Conservation (phyloP, 139 green algal species). For the Desmodesmus armatus region DNA sequence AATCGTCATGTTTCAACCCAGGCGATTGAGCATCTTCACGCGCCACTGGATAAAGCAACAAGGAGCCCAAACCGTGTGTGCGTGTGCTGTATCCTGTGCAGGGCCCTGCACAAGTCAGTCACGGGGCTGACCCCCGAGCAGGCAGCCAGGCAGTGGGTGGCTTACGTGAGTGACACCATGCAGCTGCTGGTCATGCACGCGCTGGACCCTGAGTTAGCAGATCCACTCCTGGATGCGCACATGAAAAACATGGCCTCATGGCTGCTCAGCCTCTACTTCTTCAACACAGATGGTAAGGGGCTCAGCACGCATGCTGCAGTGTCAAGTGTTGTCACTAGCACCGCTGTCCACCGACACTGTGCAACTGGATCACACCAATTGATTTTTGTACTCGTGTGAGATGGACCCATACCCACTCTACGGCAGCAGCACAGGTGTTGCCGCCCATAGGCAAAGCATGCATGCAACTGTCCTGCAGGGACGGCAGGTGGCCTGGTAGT, state of each 20-base stretch:
- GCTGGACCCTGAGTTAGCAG: not conserved
- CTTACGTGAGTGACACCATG: slow-evolving; percentile 1
- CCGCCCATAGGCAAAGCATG: too few relatives aligned
- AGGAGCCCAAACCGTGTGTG: not conserved
- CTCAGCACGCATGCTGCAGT: too few relatives aligned
- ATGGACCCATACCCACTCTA: too few relatives aligned
- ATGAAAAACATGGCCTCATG: not conserved
- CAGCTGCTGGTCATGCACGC: slow-evolving; percentile 24
- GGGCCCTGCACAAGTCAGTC: not conserved
- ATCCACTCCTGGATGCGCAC: not conserved
- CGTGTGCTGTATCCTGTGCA: not conserved
- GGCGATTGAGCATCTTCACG: not conserved
- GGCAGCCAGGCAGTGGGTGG: slow-evolving; percentile 17
- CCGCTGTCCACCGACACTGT: too few relatives aligned
- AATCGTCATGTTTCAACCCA: too few relatives aligned
- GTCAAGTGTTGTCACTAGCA: too few relatives aligned
- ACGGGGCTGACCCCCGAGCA: not conserved
- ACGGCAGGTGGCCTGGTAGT: too few relatives aligned
- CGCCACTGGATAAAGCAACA: not conserved
- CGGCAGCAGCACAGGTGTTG: too few relatives aligned
- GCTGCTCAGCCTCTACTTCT: slow-evolving; percentile 20
- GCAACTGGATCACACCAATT: too few relatives aligned
- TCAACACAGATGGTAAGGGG: too few relatives aligned
- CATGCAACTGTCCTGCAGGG: too few relatives aligned
- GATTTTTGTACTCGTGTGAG: too few relatives aligned